Evolutionary conservation across 768 basidiomycete genomes (phyloP).

Genomic region (Trametes elegans): DNA sequence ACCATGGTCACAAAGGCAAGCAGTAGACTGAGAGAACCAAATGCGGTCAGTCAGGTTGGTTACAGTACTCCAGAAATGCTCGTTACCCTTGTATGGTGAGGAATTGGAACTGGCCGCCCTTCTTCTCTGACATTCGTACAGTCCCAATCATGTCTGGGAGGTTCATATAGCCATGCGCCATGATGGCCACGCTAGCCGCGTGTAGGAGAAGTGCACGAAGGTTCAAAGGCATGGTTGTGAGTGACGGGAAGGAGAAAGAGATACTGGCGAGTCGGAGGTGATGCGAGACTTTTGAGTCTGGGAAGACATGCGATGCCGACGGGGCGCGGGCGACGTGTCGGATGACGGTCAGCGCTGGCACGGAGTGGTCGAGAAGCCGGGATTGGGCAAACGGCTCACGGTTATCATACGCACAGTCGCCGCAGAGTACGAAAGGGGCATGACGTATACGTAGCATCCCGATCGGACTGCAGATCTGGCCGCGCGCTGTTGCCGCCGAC

Average conservation of each 20-base stretch:
- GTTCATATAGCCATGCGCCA: conserved; percentile 37
- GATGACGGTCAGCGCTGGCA: not conserved
- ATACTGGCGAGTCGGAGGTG: not conserved
- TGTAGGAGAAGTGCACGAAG: conserved; percentile 31
- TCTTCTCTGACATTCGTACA: conserved; percentile 40
- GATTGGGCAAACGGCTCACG: too few species aligned
- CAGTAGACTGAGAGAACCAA: conserved; percentile 29
- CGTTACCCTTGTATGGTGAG: conserved; percentile 75
- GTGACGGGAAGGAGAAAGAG: not conserved
- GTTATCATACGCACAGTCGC: too few species aligned
- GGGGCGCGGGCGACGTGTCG: not conserved
- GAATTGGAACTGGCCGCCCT: conserved; percentile 69
- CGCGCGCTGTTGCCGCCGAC: too few species aligned
- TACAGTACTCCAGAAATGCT: not conserved
- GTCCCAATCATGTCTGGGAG: conserved; percentile 22
- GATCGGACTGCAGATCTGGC: too few species aligned
- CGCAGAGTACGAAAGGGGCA: too few species aligned
- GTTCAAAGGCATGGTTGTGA: conserved; percentile 7
- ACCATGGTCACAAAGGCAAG: conserved; percentile 42
- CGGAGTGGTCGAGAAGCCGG: too few species aligned
- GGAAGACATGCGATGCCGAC: too few species aligned
- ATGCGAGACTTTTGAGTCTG: too few species aligned
- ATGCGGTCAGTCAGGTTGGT: not conserved
- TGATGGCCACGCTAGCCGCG: conserved; percentile 29
- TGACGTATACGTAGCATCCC: too few species aligned